phyloP scores from a whole-genome alignment of 352 stramenopile genomes.

The Pythium volutum region DNA sequence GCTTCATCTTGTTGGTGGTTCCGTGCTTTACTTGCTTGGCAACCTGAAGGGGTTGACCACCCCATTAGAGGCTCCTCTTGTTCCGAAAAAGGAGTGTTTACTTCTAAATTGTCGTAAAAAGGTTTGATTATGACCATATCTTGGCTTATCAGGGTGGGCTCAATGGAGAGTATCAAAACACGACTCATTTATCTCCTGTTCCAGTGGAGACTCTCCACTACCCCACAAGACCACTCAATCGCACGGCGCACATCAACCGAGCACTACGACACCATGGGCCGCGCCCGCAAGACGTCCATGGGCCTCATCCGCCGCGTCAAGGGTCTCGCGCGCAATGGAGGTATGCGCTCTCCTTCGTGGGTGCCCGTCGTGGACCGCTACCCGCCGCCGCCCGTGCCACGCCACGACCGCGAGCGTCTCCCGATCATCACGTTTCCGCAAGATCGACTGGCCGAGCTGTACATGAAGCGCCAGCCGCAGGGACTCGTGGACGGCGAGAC shows the following conservation, averaged over 20 bases:
- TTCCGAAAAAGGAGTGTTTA: not conserved
- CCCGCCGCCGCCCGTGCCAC: constrained; percentile 67
- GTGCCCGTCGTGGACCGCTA: constrained; percentile 74
- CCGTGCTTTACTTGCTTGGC: not conserved
- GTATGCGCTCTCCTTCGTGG: constrained; percentile 70
- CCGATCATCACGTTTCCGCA: constrained; percentile 83
- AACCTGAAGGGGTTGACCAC: constrained; percentile 6
- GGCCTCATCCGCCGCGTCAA: constrained; percentile 80
- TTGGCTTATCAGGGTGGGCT: not conserved
- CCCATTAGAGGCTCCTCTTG: not conserved
- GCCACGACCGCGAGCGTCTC: constrained; percentile 69
- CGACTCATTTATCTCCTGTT: not conserved
- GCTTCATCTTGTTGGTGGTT: constrained; percentile 37
- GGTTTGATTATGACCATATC: not conserved
- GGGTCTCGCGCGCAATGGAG: constrained; percentile 73
- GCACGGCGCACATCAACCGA: not conserved
- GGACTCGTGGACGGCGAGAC: constrained; percentile 74
- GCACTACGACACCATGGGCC: constrained; percentile 50
- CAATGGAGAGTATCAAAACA: not conserved
- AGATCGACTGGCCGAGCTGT: constrained; percentile 79
- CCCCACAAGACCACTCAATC: constrained; percentile 23
- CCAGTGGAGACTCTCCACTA: not conserved
- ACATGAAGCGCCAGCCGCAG: constrained; percentile 68
- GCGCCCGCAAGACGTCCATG: constrained; percentile 70
- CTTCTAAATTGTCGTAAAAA: not conserved